Evolutionary conservation across 345 rosid species (phyloP), one percentile per base, ranked within the genome.

Genomic region (Salix dunnii): DNA sequence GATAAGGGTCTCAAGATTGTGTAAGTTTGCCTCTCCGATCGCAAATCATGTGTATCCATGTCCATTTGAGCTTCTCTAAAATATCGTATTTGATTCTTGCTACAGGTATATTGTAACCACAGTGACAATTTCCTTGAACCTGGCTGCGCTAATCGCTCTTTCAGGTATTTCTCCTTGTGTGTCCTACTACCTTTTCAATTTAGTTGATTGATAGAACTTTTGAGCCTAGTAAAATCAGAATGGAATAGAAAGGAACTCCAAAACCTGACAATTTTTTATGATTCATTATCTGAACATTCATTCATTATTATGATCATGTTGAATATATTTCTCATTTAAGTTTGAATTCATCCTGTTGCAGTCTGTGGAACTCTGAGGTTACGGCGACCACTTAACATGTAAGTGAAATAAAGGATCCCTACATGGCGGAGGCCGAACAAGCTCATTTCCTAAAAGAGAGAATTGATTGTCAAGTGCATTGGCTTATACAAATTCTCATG

Each of bases 91-190:
- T 38, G 28, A 55, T 51, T 69, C 30, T 77, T 27, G 23, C 71
- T 84, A 77, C 89, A 91, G 95, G 81, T 85, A 85, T 78, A 83
- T 77, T 13, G 23, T 88, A 75, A 84, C 87, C 60, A 86, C 84
- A 5, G 84, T 79, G 61, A 79, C 82, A 49, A 67, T 89, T 62
- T 86, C 87, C 82, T 80, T 87, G 77, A 89, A 79, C 80, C 80
- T 89, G 79, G 70, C 82, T 36, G 88, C 88, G 0, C 65, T 74
- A 4, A 70, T 82, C 79, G 87, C 87, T 76, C 78, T 91, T 36
- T 88, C 88, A 51, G 88, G 94, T 91, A 88, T 62, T 53, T 60
- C 25, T 51, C 18, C 58, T 4, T 68, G 8, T 67, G 9, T 73
- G 16, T 3, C 33, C 53, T 38, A 1, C 28, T 20, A 4, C 10